phyloP scores from a whole-genome alignment of 2,329 filamentous ascomycete species.

The Nakataea oryzae region DNA sequence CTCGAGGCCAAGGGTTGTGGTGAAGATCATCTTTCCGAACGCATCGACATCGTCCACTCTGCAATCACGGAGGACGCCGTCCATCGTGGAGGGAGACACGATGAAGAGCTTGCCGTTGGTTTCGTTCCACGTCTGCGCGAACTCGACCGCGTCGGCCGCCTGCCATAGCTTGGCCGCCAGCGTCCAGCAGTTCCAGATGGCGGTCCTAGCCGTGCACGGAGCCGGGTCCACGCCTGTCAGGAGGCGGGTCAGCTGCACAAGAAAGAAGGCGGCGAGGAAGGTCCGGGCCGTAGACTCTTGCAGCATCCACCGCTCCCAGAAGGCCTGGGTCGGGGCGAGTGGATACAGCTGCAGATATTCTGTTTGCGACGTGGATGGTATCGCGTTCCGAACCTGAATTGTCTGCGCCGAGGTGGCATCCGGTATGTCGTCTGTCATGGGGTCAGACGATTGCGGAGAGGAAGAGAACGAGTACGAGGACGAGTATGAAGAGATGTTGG shows the following conservation, averaged over 20 bases:
- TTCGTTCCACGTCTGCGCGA: conserved; percentile 25
- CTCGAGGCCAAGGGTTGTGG: conserved; percentile 11
- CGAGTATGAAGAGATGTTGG: not conserved
- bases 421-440: not conserved
- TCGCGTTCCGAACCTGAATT: too few species aligned
- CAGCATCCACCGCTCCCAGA: conserved; percentile 41
- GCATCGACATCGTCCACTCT: conserved; percentile 11
- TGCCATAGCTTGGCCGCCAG: conserved; percentile 26
- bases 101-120: conserved; percentile 20
- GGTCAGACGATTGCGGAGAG: too few species aligned
- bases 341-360: conserved; percentile 19
- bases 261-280: conserved; percentile 34
- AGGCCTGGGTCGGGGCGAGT: conserved; percentile 27
- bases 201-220: conserved; percentile 18
- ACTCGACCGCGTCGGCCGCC: conserved; percentile 22
- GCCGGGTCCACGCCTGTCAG: conserved; percentile 16
- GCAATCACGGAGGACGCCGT: conserved; percentile 7
- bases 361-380: conserved; percentile 3
- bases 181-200: conserved; percentile 25
- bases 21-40: conserved; percentile 13
- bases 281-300: conserved; percentile 44
- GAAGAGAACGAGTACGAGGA: not conserved
- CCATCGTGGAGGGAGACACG: conserved; percentile 15
- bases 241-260: conserved; percentile 26
- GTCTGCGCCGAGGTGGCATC: not conserved